These are phyloP conservation scores for Syzygium aromaticum DNA, from an alignment of 345 rosid genomes.

Conservation along the genomic window DNA sequence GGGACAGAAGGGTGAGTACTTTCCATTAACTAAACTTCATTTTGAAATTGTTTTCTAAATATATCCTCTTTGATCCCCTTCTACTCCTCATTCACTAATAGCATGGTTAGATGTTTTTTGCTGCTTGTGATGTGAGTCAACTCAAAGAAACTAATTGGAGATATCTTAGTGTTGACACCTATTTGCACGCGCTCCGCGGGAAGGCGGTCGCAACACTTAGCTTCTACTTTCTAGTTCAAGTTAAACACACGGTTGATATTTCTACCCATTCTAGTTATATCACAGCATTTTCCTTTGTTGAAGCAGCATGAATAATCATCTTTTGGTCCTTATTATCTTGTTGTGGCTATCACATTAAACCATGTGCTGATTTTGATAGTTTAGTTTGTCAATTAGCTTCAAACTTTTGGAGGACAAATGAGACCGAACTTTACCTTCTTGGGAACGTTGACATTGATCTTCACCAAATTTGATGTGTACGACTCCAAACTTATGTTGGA, in stretches of 20 bases:
- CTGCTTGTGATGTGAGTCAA: background rate
- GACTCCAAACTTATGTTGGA: background rate
- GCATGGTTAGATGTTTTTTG: background rate
- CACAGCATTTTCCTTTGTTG: background rate
- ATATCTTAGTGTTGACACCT: background rate
- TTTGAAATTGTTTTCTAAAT: background rate
- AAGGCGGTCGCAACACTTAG: background rate
- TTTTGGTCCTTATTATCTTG: background rate
- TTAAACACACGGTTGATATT: background rate
- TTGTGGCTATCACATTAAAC: background rate
- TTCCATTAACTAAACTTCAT: background rate
- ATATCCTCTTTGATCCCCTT: background rate
- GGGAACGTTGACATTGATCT: background rate
- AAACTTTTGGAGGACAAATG: background rate
- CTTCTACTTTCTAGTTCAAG: background rate
- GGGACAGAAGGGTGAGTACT: constrained; percentile 58
- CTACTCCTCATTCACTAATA: background rate
- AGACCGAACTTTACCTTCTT: background rate
- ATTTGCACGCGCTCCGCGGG: no score
- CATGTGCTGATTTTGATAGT: background rate
- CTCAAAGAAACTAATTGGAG: background rate
- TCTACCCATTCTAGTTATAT: background rate
- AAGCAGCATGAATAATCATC: background rate
- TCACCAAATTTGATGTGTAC: background rate
- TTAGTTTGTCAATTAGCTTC: background rate